A percentile compares a stretch with the other conserved stretches of the same genome.
Evolutionary conservation across 352 stramenopile species (phyloP).

Genomic region (Phytophthora melonis): DNA sequence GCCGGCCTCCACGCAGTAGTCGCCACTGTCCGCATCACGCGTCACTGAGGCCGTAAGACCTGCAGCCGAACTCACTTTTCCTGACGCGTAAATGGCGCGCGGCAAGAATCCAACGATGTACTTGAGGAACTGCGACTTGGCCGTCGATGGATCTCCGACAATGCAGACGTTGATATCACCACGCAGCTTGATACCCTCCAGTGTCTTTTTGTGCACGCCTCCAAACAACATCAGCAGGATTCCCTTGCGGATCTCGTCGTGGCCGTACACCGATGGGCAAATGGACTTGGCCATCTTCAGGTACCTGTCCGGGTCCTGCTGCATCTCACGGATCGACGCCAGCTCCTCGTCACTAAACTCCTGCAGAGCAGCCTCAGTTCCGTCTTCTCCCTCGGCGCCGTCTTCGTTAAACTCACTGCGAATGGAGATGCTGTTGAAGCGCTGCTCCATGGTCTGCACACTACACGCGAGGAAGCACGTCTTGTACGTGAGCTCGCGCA

Average conservation of each 20-base stretch:
- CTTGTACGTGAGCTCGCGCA: constrained; percentile 98
- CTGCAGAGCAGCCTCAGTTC: constrained; percentile 36
- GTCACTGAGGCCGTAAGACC: constrained; percentile 98
- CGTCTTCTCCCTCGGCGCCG: constrained; percentile 41
- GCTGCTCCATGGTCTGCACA: constrained; percentile 93
- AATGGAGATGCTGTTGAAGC: constrained; percentile 90
- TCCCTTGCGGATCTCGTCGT: constrained; percentile 93
- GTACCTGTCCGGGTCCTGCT: constrained; percentile 91
- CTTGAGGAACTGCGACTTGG: constrained; percentile 99
- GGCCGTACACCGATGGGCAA: constrained; percentile 97
- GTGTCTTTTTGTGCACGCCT: constrained; percentile 98
- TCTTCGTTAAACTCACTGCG: constrained; percentile 78
- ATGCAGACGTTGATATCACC: constrained; percentile 99
- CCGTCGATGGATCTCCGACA: constrained; percentile 97
- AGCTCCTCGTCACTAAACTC: constrained; percentile 95
- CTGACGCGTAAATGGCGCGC: constrained; percentile 98
- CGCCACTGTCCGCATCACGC: constrained; percentile 93
- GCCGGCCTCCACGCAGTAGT: constrained; percentile 93
- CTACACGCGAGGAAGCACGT: constrained; percentile 97
- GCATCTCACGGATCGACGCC: constrained; percentile 93
- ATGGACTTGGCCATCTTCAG: constrained; percentile 96
- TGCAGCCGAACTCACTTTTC: constrained; percentile 98
- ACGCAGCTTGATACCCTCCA: constrained; percentile 97
- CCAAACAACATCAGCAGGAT: constrained; percentile 99
- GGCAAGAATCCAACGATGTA: constrained; percentile 95